Evolutionary conservation across 345 rosid genomes (phyloP), one percentile per base, ranked within the genome.

Genomic region (Ceriops tagal): DNA sequence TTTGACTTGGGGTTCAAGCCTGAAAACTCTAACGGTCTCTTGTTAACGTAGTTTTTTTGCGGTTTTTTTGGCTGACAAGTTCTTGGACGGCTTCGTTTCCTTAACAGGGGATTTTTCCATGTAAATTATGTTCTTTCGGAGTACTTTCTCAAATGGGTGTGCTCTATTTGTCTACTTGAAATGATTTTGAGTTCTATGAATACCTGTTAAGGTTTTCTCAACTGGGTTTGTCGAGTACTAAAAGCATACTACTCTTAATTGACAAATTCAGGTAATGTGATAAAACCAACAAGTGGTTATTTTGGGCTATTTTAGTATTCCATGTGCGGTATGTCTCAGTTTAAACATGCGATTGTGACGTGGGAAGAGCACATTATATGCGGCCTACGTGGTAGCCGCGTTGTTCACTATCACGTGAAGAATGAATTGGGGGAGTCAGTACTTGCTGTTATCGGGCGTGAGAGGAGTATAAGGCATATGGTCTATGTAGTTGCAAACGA

Each of bases 401-500:
- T 79, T 59, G 87, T 81, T 66, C 87, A 83, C 73, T 85, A 57
- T 71, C 65, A 61, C 79, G 59, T 85, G 79, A 81, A 77, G 77
- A 75, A 83, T 43, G 58, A 66, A 10, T 53, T 19, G 2, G 87
- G 84, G 67, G 27, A 59, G 61, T 77, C 70, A 1, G 63, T 81
- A 34, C 87, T 83, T 47, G 86, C 82, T 2, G 83, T 81, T 58
- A 62, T 79, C 2, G 89, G 85, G 46, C 75, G 81, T 20, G 87
- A 85, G 75, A 79, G 85, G 79, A 83, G 87, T 66, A 68, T 83
- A 49, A 77, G 89, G 80, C 87, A 85, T 73, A 85, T 83, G 89
- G 61, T 75, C 57, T 85, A 83, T 71, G 80, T 79, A 0, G 79
- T 72, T 27, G 56, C 84, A 0, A 75, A 72, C 31, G 82, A 79